Percentiles rank a stretch among this genome's conserved stretches.
Evolutionary conservation across 495 filamentous ascomycete genomes (phyloP).

Genomic region (Xylaria telfairii): DNA sequence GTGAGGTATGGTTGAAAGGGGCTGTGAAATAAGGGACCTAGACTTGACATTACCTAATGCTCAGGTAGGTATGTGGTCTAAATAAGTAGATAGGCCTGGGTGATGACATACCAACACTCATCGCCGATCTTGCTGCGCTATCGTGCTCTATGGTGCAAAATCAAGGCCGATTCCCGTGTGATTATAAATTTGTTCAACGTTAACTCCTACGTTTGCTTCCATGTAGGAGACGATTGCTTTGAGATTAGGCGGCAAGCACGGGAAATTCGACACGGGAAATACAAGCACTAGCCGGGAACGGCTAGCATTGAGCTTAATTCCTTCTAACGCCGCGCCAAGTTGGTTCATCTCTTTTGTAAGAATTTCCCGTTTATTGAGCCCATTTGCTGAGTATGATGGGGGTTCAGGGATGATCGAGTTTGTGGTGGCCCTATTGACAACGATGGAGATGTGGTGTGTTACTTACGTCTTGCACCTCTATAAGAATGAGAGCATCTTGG

Average conservation of each 20-base stretch:
- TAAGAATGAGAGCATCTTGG: background rate
- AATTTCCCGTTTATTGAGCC: background rate
- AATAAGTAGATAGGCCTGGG: background rate
- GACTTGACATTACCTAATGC: background rate
- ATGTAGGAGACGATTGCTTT: background rate
- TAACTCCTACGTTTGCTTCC: conserved; percentile 5
- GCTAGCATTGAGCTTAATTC: background rate
- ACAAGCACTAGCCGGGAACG: background rate
- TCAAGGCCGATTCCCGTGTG: background rate
- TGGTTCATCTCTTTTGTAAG: background rate
- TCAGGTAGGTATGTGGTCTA: background rate
- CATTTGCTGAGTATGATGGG: background rate
- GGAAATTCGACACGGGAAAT: conserved; percentile 11
- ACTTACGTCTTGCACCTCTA: background rate
- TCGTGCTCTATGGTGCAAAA: background rate
- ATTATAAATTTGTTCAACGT: conserved; percentile 4
- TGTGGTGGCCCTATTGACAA: background rate
- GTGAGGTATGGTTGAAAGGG: background rate
- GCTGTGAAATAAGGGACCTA: no score
- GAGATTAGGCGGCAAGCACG: background rate
- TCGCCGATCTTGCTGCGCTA: background rate
- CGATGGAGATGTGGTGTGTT: background rate
- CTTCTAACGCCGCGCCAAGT: conserved; percentile 1
- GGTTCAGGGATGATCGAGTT: background rate
- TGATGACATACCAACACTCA: background rate